These are phyloP conservation scores for Apiotrichum siamense DNA, from an alignment of 1,284 basidiomycete genomes.

Conservation along the genomic window DNA sequence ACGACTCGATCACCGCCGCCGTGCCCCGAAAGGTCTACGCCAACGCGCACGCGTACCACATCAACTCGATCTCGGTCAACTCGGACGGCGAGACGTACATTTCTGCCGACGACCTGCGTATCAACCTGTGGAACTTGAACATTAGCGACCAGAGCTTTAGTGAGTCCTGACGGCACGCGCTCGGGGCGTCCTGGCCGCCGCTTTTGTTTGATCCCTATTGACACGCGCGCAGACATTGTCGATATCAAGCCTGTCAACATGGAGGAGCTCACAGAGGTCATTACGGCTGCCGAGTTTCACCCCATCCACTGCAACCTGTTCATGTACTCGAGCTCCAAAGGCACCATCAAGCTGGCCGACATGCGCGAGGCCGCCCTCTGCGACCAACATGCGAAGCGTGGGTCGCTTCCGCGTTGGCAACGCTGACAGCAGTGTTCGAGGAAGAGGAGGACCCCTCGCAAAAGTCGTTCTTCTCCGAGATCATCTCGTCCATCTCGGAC, in stretches of 20 bases:
- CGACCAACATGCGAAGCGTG: slow-evolving; percentile 93
- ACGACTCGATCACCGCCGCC: slow-evolving; percentile 97
- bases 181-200: too few relatives aligned
- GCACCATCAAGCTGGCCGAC: slow-evolving; percentile 99
- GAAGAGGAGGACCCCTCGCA: slow-evolving; percentile 97
- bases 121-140: slow-evolving; percentile 98
- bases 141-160: slow-evolving; percentile 99
- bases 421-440: slow-evolving; percentile 75
- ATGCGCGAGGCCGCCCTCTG: slow-evolving; percentile 98
- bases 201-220: neutral
- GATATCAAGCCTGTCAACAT: slow-evolving; percentile 99
- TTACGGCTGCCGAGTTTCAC: slow-evolving; percentile 98
- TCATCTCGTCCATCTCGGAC: slow-evolving; percentile 98
- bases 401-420: slow-evolving; percentile 36
- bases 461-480: slow-evolving; percentile 99
- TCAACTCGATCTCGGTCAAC: slow-evolving; percentile 99
- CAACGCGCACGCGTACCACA: slow-evolving; percentile 99
- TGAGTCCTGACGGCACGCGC: slow-evolving; percentile 55
- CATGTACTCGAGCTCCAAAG: slow-evolving; percentile 99
- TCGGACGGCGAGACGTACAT: slow-evolving; percentile 99
- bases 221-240: slow-evolving; percentile 72
- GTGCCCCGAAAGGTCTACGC: slow-evolving; percentile 98
- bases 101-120: slow-evolving; percentile 91
- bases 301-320: slow-evolving; percentile 96
- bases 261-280: slow-evolving; percentile 99